Evolutionary conservation across 1,284 basidiomycete genomes (phyloP), one percentile per base, ranked within the genome.

Genomic region (Moesziomyces sp.): DNA sequence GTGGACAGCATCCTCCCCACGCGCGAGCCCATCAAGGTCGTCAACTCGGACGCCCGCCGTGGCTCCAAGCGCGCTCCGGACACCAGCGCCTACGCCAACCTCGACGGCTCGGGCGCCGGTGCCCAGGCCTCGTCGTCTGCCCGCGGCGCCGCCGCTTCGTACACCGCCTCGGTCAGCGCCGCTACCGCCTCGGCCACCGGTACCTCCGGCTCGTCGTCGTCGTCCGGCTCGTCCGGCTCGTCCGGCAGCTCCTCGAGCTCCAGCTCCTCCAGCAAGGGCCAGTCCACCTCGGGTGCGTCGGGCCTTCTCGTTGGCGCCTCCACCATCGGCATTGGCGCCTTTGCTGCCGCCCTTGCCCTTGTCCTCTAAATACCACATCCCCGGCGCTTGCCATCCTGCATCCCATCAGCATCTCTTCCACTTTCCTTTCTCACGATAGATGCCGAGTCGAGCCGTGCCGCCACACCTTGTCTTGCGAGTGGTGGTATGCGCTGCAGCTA

Each of bases 1-100:
- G 68, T 72, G 9, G 59, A 64, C 46, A 63, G 63, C 58, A 76
- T 76, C 50, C 44, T 76, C 34, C 74, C 74, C 28, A 69, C 62
- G 2, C 62, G 66, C 49, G 24, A 58, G 46, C 35, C 74, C 5
- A 72, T 76, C 65, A 55, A 70, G 28, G 50, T 76, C 21, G 59
- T 63, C 38, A 43, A 76, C 65, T 74, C 74, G 52, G 74, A 72
- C 23, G 74, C 74, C 35, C 47, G 40, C 2, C 55, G 65, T 9
- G 74, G 74, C 21, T 60, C 53, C 46, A 13, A 38, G n/a, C 43
- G 46, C 30, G 74, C 74, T 53, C 74, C 74, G n/a, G 64, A 72
- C 52, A 66, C 58, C 18, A 47, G 46, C 23, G 64, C 74, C 18
- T 76, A 51, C 34, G 67, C 66, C 50, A 51, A 66, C 49, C 51